phyloP scores from a whole-genome alignment of 164 flowering plant species.

The Litsea cubeba region DNA sequence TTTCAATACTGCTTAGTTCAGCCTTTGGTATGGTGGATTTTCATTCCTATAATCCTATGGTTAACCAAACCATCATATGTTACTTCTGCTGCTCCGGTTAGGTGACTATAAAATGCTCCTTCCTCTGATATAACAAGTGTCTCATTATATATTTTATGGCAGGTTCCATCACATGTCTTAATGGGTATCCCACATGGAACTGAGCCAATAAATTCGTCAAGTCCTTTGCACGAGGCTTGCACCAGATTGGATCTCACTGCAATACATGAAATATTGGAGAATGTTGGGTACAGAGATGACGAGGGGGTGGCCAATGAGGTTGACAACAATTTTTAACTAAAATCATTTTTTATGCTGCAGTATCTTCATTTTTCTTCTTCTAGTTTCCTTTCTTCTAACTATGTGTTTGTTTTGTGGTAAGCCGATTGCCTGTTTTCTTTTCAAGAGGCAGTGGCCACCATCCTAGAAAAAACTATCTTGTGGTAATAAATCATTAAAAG shows the following conservation, averaged over 20 bases:
- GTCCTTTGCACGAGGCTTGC: slow-evolving; percentile 87
- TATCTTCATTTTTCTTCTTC: too few relatives aligned
- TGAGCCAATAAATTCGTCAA: slow-evolving; percentile 37
- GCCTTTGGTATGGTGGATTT: background rate
- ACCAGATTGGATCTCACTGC: slow-evolving; percentile 80
- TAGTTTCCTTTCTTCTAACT: background rate
- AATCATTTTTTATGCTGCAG: too few relatives aligned
- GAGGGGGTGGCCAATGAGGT: slow-evolving; percentile 92
- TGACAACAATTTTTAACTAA: background rate
- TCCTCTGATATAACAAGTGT: background rate
- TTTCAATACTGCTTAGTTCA: too few relatives aligned
- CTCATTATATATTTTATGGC: slow-evolving; percentile 8
- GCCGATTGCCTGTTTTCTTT: too few relatives aligned
- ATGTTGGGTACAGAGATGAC: slow-evolving; percentile 85
- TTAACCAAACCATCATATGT: background rate
- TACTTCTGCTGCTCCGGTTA: too few relatives aligned
- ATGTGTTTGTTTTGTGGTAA: too few relatives aligned
- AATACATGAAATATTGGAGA: slow-evolving; percentile 81
- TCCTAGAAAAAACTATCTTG: too few relatives aligned
- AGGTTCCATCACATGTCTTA: slow-evolving; percentile 74
- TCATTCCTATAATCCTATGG: background rate
- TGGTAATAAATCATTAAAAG: too few relatives aligned
- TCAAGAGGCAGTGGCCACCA: too few relatives aligned
- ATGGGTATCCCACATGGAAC: slow-evolving; percentile 59
- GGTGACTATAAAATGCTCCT: too few relatives aligned